Conservation (phyloP, 1,139 yeast species). For the Kodamaea alishanica region DNA sequence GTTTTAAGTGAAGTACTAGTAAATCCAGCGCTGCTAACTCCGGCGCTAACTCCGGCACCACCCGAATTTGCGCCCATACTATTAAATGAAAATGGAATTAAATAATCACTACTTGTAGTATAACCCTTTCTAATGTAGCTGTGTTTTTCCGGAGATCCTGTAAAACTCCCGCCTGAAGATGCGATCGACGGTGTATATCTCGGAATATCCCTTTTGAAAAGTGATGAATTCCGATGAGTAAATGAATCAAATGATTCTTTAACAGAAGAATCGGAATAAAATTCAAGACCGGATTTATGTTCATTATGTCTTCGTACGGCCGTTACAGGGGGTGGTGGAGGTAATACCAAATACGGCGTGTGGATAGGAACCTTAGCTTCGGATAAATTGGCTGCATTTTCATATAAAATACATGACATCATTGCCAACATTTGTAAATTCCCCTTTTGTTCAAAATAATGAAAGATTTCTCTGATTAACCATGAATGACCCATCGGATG, state of each 20-base stretch:
- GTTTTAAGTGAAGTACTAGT: too few relatives aligned
- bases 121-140: too few relatives aligned
- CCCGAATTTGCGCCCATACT: background rate
- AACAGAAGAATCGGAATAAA: background rate
- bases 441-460: conserved; percentile 58
- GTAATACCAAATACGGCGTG: conserved; percentile 42
- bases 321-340: conserved; percentile 29
- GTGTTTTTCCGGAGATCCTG: too few relatives aligned
- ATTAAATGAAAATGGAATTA: too few relatives aligned
- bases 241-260: too few relatives aligned
- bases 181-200: too few relatives aligned
- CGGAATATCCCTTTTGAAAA: too few relatives aligned
- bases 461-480: conserved; percentile 63
- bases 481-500: conserved; percentile 78
- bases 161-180: too few relatives aligned
- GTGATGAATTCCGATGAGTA: too few relatives aligned
- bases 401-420: conserved; percentile 67
- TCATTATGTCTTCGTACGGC: conserved; percentile 17
- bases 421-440: conserved; percentile 90
- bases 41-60: conserved; percentile 1
- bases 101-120: too few relatives aligned
- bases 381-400: conserved; percentile 28
- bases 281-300: conserved; percentile 3
- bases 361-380: conserved; percentile 38
- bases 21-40: background rate